Conservation (phyloP, 164 flowering plant genomes). For the Akebia trifoliata region DNA sequence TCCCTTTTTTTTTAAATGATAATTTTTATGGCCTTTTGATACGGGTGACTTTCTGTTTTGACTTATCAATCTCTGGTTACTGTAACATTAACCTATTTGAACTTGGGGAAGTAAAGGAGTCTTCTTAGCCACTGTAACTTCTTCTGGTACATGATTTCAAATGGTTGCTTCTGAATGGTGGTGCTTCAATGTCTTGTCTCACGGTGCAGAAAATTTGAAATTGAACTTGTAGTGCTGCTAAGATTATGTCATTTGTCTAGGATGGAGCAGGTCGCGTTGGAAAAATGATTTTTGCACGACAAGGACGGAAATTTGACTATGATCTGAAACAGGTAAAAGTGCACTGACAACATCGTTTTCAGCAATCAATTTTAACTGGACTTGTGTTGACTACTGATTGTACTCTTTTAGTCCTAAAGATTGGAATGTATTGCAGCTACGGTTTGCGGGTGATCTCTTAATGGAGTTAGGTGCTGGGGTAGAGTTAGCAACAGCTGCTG, state of each 20-base stretch:
- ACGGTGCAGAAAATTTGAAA: not conserved
- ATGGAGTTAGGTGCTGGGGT: constrained; percentile 98
- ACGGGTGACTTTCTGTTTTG: no score
- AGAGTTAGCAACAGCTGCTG: constrained; percentile 91
- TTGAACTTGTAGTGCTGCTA: not conserved
- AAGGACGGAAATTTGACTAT: constrained; percentile 97
- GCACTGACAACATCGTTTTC: not conserved
- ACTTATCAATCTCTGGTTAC: no score
- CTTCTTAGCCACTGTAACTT: no score
- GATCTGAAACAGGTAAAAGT: constrained; percentile 84
- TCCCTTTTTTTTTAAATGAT: no score
- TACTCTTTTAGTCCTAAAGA: not conserved
- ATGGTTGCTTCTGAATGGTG: not conserved
- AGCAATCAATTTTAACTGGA: not conserved
- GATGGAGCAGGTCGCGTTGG: constrained; percentile 99
- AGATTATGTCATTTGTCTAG: constrained; percentile 26
- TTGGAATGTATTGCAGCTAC: constrained; percentile 48
- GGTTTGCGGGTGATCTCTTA: constrained; percentile 91
- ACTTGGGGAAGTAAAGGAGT: no score
- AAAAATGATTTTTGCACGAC: constrained; percentile 91
- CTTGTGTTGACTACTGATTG: not conserved
- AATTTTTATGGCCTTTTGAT: no score
- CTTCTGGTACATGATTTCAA: no score
- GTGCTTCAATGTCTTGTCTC: not conserved
- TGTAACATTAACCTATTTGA: no score